Evolutionary conservation across 164 flowering plant genomes (phyloP).

Genomic region (Annona squamosa): DNA sequence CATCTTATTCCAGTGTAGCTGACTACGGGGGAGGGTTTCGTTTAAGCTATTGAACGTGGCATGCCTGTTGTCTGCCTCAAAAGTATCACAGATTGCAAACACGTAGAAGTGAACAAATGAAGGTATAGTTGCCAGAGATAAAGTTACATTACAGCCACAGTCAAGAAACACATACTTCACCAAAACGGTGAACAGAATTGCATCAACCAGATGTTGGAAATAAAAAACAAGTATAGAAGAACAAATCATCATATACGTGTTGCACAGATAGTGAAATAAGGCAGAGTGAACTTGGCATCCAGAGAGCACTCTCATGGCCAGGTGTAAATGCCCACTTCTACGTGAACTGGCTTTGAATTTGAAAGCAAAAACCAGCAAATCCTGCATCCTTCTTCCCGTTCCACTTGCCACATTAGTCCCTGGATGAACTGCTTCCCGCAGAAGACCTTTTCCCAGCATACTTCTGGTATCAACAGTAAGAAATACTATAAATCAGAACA

Average conservation of each 20-base stretch:
- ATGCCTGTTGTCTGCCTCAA: no score
- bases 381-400: neutral
- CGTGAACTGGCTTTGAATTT: neutral
- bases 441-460: constrained; percentile 41
- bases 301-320: neutral
- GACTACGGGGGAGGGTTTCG: no score
- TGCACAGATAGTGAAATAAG: neutral
- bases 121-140: neutral
- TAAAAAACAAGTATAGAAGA: neutral
- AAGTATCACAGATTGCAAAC: no score
- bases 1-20: no score
- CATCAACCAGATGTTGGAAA: neutral
- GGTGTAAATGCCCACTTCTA: constrained; percentile 5
- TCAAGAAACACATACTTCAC: neutral
- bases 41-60: no score
- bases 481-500: neutral
- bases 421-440: constrained; percentile 23
- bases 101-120: neutral
- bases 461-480: constrained; percentile 26
- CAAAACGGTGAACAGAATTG: neutral
- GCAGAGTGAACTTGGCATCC: neutral
- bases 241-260: neutral
- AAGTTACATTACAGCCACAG: neutral
- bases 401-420: constrained; percentile 24
- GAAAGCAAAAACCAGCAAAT: constrained; percentile 7